Base-by-base conservation (phyloP, 768 basidiomycete genomes). In the Hortiboletus flavorubellus region DNA sequence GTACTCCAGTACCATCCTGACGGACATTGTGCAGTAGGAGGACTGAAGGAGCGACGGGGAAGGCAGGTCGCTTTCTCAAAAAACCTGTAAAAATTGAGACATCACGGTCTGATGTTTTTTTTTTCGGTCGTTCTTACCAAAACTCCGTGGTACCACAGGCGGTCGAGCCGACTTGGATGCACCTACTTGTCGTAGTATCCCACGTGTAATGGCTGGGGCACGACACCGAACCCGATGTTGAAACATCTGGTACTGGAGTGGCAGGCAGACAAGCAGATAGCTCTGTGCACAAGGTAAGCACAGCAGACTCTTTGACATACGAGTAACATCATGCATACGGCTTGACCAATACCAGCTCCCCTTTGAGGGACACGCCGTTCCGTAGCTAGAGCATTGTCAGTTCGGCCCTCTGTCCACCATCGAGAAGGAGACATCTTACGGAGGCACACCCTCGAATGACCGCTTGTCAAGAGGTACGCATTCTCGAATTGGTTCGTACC, bases 1-100 rank as follows among this genome's bases (percentile, higher is more conserved):
- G 41, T 6, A 16, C n/a, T 47, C 61, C 53, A 66, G 30, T 66
- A 66, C 61, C 64, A 63, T 18, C 53, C 57, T 8, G 52, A 48
- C 15, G 58, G 64, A 41, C 64, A 63, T 12, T 30, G 35, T 7
- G 29, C 11, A 23, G 26, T 49, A 2, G 60, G 12, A 46, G 34
- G 46, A 16, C 16, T 29, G 29, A 10, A 3, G 49, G 30, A 18
- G 18, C 45, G 53, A 23, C 53, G 64, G 21, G 48, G 21, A 37
- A 63, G 53, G 30, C 58, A 65, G 6, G 43, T 54, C 41, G 40
- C 51, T 39, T 31, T 55, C 15, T 60, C 55, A 2, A 53, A 45
- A 52, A 66, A 66, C 55, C 44, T 63, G 44, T 23, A 2, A 23
- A 4, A 9, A n/a, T 16, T 45, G 49, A 53, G 51, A 46, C 21